Evolutionary conservation across 176 grass and related monocot genomes (phyloP), one percentile per base, ranked within the genome.

Genomic region (Rhynchospora breviuscula): DNA sequence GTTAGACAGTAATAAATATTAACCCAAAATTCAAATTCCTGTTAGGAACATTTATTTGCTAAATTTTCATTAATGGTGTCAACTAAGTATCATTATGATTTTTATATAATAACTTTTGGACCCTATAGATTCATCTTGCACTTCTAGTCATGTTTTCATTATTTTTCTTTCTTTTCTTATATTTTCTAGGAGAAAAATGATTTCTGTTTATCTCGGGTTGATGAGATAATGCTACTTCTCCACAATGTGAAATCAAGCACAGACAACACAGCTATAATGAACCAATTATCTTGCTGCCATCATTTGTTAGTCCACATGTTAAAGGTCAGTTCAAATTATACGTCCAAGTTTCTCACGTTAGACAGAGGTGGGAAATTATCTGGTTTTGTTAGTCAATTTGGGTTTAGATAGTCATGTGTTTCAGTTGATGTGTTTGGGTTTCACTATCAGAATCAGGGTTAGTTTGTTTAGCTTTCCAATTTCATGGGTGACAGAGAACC

Each of bases 151-250:
- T 53, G 48, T 67, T 87, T 77, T 81, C 47, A 22, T 73, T 58
- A 11, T 57, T 84, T 58, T 26, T 65, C 59, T 12, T 79, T 59
- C 22, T 77, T 75, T 18, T 81, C 25, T 69, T 44, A 46, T 91
- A 63, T 67, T 65, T 79, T 81, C 82, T 85, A 98, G 95, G 88
- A 94, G 84, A 92, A 98, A 26, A 59, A 21, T 84, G 84, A 60
- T 59, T 98, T 94, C 85, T 89, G 85, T 71, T 83, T 88, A 78
- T 78, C 85, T 79, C 90, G 67, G 68, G 79, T 94, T 81, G 90
- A 94, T 90, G 92, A 98, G 85, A 87, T 98, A 81, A 90, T 98
- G 81, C 57, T 91, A 81, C 88, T 98, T 65, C 92, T 98, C 82
- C 92, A 94, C 89, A 85, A 88, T 87, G 69, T 91, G 53, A 92